A percentile compares a stretch with the other conserved stretches of the same genome.
Evolutionary conservation across 371 early-diverging fungal genomes (phyloP).

Genomic region (Coemansia sp.): DNA sequence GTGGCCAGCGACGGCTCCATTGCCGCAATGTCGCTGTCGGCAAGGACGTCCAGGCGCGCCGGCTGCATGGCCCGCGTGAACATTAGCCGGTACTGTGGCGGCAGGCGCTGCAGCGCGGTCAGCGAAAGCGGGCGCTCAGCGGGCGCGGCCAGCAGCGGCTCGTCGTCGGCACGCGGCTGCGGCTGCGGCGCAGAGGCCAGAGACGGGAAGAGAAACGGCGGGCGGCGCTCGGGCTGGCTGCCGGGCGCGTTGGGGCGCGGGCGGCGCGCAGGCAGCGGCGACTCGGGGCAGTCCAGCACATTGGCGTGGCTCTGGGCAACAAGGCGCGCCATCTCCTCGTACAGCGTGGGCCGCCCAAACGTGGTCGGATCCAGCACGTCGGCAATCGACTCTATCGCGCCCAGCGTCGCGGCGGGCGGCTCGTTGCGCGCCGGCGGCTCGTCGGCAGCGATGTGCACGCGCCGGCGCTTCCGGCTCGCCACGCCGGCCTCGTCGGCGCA

Average conservation of each 20-base stretch:
- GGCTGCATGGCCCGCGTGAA: conserved; percentile 38
- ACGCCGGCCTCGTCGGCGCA: conserved; percentile 16
- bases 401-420: not conserved
- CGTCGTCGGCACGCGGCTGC: not conserved
- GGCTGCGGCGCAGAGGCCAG: not conserved
- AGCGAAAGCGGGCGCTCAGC: conserved; percentile 22
- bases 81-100: conserved; percentile 46
- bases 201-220: conserved; percentile 31
- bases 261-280: not conserved
- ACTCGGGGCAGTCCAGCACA: not conserved
- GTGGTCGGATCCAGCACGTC: not conserved
- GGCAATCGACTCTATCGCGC: not conserved
- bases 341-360: not conserved
- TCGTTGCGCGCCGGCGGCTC: too few species aligned
- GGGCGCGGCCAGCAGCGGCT: conserved; percentile 6
- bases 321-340: conserved; percentile 2
- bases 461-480: not conserved
- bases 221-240: not conserved
- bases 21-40: conserved; percentile 25
- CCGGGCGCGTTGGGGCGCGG: not conserved
- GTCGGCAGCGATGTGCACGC: too few species aligned
- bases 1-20: conserved; percentile 39
- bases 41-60: conserved; percentile 25
- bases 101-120: conserved; percentile 31
- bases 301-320: not conserved